phyloP scores from a whole-genome alignment of 2,329 filamentous ascomycete genomes.

The Dactylellina drechsleri region DNA sequence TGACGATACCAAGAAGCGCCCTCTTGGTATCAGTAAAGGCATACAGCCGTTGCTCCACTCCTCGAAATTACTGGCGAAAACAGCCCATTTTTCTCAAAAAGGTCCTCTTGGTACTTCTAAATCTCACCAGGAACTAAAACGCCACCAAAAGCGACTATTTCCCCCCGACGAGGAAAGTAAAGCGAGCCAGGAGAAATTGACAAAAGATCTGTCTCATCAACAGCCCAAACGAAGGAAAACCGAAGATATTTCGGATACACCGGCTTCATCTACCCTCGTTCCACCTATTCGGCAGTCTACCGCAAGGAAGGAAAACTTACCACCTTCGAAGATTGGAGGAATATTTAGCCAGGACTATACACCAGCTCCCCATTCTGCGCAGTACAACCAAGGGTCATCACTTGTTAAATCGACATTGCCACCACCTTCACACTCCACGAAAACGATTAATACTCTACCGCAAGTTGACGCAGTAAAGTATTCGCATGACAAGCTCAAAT shows the following conservation, averaged over 20 bases:
- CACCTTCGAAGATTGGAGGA: constrained; percentile 56
- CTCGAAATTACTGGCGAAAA: constrained; percentile 34
- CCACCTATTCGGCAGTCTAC: constrained; percentile 83
- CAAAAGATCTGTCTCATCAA: constrained; percentile 71
- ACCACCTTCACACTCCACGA: constrained; percentile 53
- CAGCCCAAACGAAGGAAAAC: constrained; percentile 84
- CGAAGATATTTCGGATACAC: constrained; percentile 73
- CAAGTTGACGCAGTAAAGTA: constrained; percentile 58
- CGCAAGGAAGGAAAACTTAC: constrained; percentile 65
- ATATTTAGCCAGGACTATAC: constrained; percentile 54
- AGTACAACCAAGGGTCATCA: constrained; percentile 17
- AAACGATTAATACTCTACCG: constrained; percentile 56
- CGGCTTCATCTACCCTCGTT: constrained; percentile 76
- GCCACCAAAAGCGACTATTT: constrained; percentile 55
- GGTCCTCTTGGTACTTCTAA: constrained; percentile 11
- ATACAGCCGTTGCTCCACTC: constrained; percentile 32
- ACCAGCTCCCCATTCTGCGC: constrained; percentile 24
- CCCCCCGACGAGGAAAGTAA: constrained; percentile 55
- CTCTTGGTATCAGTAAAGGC: constrained; percentile 63
- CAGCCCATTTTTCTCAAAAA: constrained; percentile 30
- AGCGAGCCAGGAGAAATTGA: constrained; percentile 10
- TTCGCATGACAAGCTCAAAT: constrained; percentile 58
- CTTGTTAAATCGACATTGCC: constrained; percentile 33
- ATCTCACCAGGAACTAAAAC: constrained; percentile 41
- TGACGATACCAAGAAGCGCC: constrained; percentile 73